Percentiles rank a stretch among this genome's conserved stretches.
Evolutionary conservation across 2,329 filamentous ascomycete species (phyloP).

Genomic region (Sclerotinia spermophila): DNA sequence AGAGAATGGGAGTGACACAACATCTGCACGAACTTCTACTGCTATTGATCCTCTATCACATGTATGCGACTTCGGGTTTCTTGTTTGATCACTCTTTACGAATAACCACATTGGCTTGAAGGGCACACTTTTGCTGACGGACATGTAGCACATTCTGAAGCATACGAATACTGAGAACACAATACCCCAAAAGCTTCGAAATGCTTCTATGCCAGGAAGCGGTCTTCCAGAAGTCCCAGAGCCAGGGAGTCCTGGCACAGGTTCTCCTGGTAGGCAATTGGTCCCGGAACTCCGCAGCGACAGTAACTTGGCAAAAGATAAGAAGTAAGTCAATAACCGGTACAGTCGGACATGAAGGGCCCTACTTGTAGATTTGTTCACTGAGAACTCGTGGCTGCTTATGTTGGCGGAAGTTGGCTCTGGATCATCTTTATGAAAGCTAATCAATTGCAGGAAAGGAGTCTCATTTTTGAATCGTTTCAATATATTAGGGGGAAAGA

Average conservation of each 20-base stretch:
- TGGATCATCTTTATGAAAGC: slow-evolving; percentile 9
- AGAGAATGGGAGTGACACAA: slow-evolving; percentile 25
- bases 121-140: slow-evolving; percentile 25
- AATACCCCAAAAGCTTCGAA: slow-evolving; percentile 49
- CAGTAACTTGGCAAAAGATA: slow-evolving; percentile 49
- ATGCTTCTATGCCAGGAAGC: slow-evolving; percentile 50
- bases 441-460: slow-evolving; percentile 61
- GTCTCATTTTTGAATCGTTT: slow-evolving; percentile 85
- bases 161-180: slow-evolving; percentile 63
- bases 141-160: slow-evolving; percentile 53
- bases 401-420: background rate
- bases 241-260: slow-evolving; percentile 29
- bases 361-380: slow-evolving; percentile 20
- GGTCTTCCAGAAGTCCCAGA: slow-evolving; percentile 35
- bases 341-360: slow-evolving; percentile 17
- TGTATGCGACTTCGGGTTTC: slow-evolving; percentile 44
- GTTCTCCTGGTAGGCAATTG: slow-evolving; percentile 38
- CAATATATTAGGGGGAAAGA: slow-evolving; percentile 70
- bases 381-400: slow-evolving; percentile 11
- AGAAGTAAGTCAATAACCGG: slow-evolving; percentile 52
- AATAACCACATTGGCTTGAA: background rate
- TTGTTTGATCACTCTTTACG: background rate
- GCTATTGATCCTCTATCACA: slow-evolving; percentile 66
- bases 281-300: slow-evolving; percentile 34
- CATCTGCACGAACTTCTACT: slow-evolving; percentile 34